Evolutionary conservation across 257 asterid genomes (phyloP).

Genomic region (Solanum peruvianum): DNA sequence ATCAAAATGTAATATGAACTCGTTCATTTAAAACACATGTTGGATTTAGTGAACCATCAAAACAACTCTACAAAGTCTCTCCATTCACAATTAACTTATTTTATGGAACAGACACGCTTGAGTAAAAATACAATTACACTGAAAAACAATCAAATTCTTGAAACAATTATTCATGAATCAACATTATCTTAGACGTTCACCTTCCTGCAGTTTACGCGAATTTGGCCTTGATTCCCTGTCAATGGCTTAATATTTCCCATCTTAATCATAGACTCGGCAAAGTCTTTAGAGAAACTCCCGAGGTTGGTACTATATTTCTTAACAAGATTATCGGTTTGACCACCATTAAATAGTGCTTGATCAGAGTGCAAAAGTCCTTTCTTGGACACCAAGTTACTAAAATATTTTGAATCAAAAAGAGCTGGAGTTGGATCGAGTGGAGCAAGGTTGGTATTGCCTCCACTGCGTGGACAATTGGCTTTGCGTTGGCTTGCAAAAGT

Average conservation of each 20-base stretch:
- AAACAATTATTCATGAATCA: neutral
- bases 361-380: conserved; percentile 40
- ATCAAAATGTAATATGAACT: neutral
- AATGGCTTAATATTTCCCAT: conserved; percentile 44
- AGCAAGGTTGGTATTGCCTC: conserved; percentile 24
- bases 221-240: conserved; percentile 4
- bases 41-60: no score
- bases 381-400: conserved; percentile 1
- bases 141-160: neutral
- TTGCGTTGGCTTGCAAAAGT: conserved; percentile 7
- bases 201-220: neutral
- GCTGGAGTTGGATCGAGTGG: conserved; percentile 22
- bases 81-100: neutral
- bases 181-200: conserved; percentile 3
- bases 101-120: neutral
- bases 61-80: neutral
- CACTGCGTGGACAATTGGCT: conserved; percentile 16
- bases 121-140: neutral
- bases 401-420: conserved; percentile 17
- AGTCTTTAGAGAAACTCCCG: conserved; percentile 20
- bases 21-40: neutral
- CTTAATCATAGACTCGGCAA: conserved; percentile 27
- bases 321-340: conserved; percentile 20
- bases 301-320: neutral
- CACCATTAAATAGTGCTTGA: conserved; percentile 25